Base-by-base conservation (phyloP, 169 alveolate genomes). In the Plasmodium vivax region DNA sequence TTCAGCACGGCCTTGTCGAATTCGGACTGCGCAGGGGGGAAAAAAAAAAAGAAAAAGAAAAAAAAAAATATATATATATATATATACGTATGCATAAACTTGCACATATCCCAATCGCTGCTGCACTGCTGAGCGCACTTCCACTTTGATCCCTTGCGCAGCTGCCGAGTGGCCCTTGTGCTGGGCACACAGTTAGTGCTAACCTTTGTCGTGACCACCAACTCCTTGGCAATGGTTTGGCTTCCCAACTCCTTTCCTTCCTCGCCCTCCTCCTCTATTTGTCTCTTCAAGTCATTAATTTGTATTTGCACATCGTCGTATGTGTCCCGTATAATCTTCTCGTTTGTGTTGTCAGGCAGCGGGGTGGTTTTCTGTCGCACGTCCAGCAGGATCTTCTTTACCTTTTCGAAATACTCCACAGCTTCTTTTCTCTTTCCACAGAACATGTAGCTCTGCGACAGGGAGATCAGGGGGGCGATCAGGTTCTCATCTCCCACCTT, bases 271-370 rank as follows among this genome's bases (percentile, higher is more conserved):
- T 87, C 93, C 32, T 87, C 93, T 51, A 87, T 87, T 87, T 87
- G 93, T 30, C 93, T 75, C 43, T 87, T 87, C 43, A 87, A 41
- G 81, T 87, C 93, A 87, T 87, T 77, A 34, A 87, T 87, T 87
- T 87, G 93, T 45, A 87, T 87, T 87, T 87, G 93, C 7, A 87
- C 93, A 87, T 87, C 93, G 43, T 87, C 93, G 81, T 87, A 87
- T 4, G 93, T 87, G 68, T 87, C 93, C 68, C 93, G 54, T 51
- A 87, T 87, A 77, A 87, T 77, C 77, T 87, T 87, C 72, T 87
- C 93, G 43, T 87, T 87, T 16, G 93, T 87, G 45, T 87, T 87
- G 36, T 87, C 77, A 1, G 93, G 93, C 9, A 87, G 43, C 0
- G 93, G 93, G 4, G 93, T 87, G 30, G 93, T 87, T 77, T 87